phyloP scores from a whole-genome alignment of 176 grass and related monocot species.

The Neostapfia colusana region DNA sequence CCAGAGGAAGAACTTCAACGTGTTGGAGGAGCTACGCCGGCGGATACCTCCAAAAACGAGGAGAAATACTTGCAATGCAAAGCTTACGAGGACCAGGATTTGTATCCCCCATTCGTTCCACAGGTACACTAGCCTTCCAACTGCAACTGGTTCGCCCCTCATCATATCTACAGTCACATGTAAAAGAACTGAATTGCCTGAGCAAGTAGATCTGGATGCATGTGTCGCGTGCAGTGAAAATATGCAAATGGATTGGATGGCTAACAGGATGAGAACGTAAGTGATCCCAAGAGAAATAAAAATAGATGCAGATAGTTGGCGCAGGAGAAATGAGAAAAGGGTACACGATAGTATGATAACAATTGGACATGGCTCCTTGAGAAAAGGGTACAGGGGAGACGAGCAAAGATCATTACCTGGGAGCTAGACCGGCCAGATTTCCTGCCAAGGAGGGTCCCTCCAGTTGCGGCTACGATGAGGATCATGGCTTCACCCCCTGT shows the following conservation, averaged over 20 bases:
- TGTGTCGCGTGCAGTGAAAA: neutral
- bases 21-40: neutral
- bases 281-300: neutral
- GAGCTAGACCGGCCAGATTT: constrained; percentile 56
- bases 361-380: neutral
- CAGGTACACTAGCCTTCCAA: neutral
- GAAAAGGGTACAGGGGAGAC: neutral
- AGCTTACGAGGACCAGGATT: constrained; percentile 36
- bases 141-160: neutral
- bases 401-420: constrained; percentile 39
- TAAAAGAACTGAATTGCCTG: neutral
- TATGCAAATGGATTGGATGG: neutral
- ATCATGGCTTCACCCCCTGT: constrained; percentile 77
- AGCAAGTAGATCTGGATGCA: neutral
- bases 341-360: neutral
- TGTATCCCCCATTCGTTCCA: constrained; percentile 35
- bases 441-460: constrained; percentile 65
- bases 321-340: neutral
- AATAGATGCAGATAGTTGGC: neutral
- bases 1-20: constrained; percentile 47
- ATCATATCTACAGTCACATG: constrained; percentile 19
- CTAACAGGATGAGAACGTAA: neutral
- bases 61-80: constrained; percentile 23
- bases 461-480: constrained; percentile 38
- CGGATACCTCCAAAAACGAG: constrained; percentile 23